Conservation (phyloP, 2,329 filamentous ascomycete genomes). For the Lasiodiplodia sp. region DNA sequence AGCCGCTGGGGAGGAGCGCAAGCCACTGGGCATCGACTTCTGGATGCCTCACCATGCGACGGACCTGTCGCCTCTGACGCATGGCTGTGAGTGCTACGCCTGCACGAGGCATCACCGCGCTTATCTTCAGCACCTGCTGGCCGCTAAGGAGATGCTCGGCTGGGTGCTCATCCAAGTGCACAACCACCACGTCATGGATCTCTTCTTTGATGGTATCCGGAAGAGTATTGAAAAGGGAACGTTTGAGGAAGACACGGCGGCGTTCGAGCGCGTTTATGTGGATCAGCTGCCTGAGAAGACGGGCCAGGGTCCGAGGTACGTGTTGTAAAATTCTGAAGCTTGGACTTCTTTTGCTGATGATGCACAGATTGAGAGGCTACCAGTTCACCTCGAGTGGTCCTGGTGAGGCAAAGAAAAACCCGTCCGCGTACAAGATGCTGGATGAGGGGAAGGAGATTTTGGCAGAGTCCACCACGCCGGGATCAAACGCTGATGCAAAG, state of each 20-base stretch:
- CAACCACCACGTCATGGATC: conserved; percentile 76
- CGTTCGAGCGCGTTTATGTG: conserved; percentile 75
- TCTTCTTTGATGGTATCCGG: conserved; percentile 78
- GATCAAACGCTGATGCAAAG: conserved; percentile 26
- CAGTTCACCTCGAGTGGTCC: conserved; percentile 30
- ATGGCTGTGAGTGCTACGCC: conserved; percentile 79
- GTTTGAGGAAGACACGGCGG: conserved; percentile 61
- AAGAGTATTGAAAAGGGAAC: conserved; percentile 64
- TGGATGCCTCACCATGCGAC: conserved; percentile 69
- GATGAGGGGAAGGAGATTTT: conserved; percentile 24
- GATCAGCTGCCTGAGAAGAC: conserved; percentile 74
- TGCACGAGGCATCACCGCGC: conserved; percentile 86
- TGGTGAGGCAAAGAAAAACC: conserved; percentile 31
- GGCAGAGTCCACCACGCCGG: conserved; percentile 27
- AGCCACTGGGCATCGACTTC: conserved; percentile 75
- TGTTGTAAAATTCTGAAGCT: conserved; percentile 46
- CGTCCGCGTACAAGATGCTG: conserved; percentile 30
- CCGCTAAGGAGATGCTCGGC: conserved; percentile 93
- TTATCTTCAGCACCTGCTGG: conserved; percentile 85
- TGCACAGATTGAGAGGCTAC: conserved; percentile 28
- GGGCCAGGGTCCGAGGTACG: conserved; percentile 70
- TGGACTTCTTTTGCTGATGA: background rate
- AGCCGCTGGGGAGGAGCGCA: conserved; percentile 15
- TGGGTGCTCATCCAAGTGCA: conserved; percentile 94
- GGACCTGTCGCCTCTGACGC: conserved; percentile 67